phyloP scores from a whole-genome alignment of 148 eudicot genomes.

The Tetragonia tetragonoides region DNA sequence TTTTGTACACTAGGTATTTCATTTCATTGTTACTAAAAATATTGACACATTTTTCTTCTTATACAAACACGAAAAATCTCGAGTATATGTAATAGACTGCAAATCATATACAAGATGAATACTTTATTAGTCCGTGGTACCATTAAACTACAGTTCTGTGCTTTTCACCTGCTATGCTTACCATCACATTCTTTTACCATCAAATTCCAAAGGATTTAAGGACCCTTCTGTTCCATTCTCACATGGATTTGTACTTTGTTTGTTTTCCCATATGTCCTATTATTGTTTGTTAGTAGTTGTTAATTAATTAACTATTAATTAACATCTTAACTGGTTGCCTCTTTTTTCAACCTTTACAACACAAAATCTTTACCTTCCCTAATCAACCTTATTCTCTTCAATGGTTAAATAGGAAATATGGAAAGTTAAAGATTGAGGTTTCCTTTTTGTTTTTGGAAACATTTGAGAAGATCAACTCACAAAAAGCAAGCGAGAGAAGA shows the following conservation, averaged over 20 bases:
- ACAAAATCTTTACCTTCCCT: not conserved
- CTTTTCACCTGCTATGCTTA: too few relatives aligned
- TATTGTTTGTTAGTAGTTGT: not conserved
- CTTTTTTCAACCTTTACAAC: slow-evolving; percentile 12
- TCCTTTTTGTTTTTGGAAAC: not conserved
- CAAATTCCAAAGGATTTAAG: not conserved
- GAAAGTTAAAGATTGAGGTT: slow-evolving; percentile 14
- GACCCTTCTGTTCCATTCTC: not conserved
- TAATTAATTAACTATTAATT: not conserved
- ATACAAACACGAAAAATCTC: too few relatives aligned
- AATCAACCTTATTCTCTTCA: not conserved
- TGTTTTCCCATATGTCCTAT: slow-evolving; percentile 14
- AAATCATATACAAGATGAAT: too few relatives aligned
- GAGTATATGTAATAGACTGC: too few relatives aligned
- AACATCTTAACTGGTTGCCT: not conserved
- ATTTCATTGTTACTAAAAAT: too few relatives aligned
- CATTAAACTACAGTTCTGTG: too few relatives aligned
- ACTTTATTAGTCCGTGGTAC: too few relatives aligned
- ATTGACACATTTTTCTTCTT: too few relatives aligned
- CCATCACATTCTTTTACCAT: not conserved
- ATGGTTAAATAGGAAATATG: not conserved
- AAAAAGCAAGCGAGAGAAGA: not conserved
- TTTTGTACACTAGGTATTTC: too few relatives aligned
- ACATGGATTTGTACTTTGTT: slow-evolving; percentile 10
- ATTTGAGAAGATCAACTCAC: not conserved